Evolutionary conservation across 129 eudicot genomes (phyloP), one percentile per base, ranked within the genome.

Genomic region (Glebionis coronaria): DNA sequence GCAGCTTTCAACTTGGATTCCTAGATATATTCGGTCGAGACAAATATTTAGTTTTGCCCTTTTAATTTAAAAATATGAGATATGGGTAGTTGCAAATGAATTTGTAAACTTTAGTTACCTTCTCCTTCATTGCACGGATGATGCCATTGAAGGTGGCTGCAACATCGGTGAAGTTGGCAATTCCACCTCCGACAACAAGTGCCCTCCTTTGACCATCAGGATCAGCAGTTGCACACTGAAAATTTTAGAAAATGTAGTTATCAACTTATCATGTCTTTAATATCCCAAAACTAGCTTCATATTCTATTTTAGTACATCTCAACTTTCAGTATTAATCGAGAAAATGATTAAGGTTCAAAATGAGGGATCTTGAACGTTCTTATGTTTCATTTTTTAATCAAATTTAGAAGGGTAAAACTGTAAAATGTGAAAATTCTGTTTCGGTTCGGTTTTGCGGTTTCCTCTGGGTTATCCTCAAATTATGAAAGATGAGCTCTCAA

Each of bases 121-220:
- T 35, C 42, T 35, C 42, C 78, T 76, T 81, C 52, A 91, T 93
- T 29, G 98, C 96, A 54, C 85, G 78, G 51, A 91, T 88, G 46
- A 91, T 91, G 65, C 98, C 98, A 76, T 71, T 91, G 76, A 91
- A 91, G 56, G 98, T 91, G 40, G 98, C 96, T 76, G 94, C 98
- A 76, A 91, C 96, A 78, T 91, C 96, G 13, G 98, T 91, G 67
- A 91, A 88, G 71, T 91, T 91, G 10, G 96, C 96, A 80, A 91
- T 91, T 53, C 98, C 98, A n/a, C 98, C 96, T 66, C 98, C 98
- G 49, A 91, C 82, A 5, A 91, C 83, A 71, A 91, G 96, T 54
- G 97, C 97, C 82, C 97, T 83, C 75, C 85, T 85, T 38, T 87
- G 96, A 31, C 94, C 97, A 83, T 91, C 97, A 65, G 98, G 98